Evolutionary conservation across 805 yeast genomes (phyloP).

Genomic region (Candida qinlingensis): DNA sequence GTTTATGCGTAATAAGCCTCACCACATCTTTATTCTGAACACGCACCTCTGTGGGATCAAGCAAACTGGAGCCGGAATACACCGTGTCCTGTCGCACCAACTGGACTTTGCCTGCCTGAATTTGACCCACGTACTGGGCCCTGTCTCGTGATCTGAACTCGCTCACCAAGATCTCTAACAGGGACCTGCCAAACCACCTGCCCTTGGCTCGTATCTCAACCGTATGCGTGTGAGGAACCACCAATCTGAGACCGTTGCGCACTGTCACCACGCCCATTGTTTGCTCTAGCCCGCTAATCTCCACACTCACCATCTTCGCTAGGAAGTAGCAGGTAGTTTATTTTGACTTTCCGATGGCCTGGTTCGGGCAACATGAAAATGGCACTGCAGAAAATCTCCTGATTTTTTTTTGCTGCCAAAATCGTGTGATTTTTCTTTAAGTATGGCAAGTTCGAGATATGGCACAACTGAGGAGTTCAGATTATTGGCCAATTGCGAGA

Average conservation of each 20-base stretch:
- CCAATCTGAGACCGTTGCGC: slow-evolving; percentile 43
- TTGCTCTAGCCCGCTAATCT: not conserved
- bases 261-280: not conserved
- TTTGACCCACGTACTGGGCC: slow-evolving; percentile 11
- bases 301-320: not conserved
- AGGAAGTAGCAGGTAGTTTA: not conserved
- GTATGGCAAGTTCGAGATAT: not conserved
- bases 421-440: not conserved
- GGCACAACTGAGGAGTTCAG: not conserved
- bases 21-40: slow-evolving; percentile 24
- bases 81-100: slow-evolving; percentile 5
- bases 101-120: slow-evolving; percentile 7
- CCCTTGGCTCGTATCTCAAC: slow-evolving; percentile 18
- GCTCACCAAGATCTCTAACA: slow-evolving; percentile 15
- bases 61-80: slow-evolving; percentile 2
- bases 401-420: not conserved
- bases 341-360: not conserved
- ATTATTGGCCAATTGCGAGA: not conserved
- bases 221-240: slow-evolving; percentile 56
- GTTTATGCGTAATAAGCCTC: slow-evolving; percentile 51
- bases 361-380: not conserved
- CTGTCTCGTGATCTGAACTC: slow-evolving; percentile 19
- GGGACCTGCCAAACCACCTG: slow-evolving; percentile 19
- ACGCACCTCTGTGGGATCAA: slow-evolving; percentile 2
- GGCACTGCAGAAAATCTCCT: not conserved